Base-by-base conservation (phyloP, 2,329 filamentous ascomycete genomes). In the Calonectria pseudoreteaudii region DNA sequence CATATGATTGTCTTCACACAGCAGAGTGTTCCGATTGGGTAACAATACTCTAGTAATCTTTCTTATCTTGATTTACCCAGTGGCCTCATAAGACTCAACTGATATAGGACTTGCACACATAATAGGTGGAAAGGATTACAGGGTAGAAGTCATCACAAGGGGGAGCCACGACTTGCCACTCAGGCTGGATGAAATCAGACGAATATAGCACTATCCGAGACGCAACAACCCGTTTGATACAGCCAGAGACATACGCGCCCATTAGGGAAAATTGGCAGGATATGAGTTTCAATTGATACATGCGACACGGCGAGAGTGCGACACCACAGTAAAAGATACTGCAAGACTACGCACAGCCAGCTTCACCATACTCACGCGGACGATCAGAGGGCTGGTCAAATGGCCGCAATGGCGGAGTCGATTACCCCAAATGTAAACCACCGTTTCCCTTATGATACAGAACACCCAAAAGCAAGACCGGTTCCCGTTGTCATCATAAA, bases 401-500 rank as follows among this genome's bases (percentile, higher is more conserved):
- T 78, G 74, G 80, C 79, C 80, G 65, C 73, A 41, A 67, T 70
- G 78, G 78, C 82, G 71, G 74, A 73, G 75, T 81, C 75, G 73
- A 84, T 85, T 85, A 82, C 76, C 81, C 80, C 79, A 77, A 77
- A 79, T 85, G 79, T 80, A 84, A 82, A 77, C 81, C 82, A 81
- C 83, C 79, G 71, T 82, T 84, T 83, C 84, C 85, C 84, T 77
- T 86, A 86, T 86, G 82, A 80, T 86, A 86, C 85, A 86, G 70
- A 86, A 85, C 83, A 84, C 85, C 84, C 78, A 82, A 86, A 86
- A 84, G 52, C 81, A 85, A 84, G 79, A 84, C 84, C 82, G 80
- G 82, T 83, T 85, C 81, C 85, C 84, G 79, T 84, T 83, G 82
- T 85, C 83, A 83, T 85, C 84, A 82, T 86, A 82, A 85, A 86